Conservation (phyloP, 1,284 basidiomycete genomes). For the Coniferiporia sulphurascens region DNA sequence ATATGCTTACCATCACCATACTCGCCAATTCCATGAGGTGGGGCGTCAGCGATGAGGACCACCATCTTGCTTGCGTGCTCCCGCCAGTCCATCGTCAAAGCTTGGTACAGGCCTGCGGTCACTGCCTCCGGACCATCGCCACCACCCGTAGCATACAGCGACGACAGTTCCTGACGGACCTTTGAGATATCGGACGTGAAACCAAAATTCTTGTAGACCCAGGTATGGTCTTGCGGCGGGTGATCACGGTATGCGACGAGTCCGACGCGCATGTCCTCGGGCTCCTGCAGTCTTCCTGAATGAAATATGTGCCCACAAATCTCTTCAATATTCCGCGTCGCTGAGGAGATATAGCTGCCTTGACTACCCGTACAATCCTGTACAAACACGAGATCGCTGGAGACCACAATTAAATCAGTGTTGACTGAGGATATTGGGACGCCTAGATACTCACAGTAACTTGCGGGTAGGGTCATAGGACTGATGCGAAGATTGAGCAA, state of each 20-base stretch:
- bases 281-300: conserved; percentile 83
- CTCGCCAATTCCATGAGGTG: conserved; percentile 91
- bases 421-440: conserved; percentile 2
- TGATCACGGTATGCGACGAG: conserved; percentile 92
- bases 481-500: conserved; percentile 32
- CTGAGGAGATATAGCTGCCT: conserved; percentile 79
- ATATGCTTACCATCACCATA: conserved; percentile 78
- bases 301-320: conserved; percentile 96
- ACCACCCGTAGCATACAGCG: conserved; percentile 88
- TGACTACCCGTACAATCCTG: conserved; percentile 91
- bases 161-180: conserved; percentile 82
- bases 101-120: conserved; percentile 89
- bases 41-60: conserved; percentile 94
- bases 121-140: conserved; percentile 98
- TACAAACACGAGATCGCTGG: conserved; percentile 82
- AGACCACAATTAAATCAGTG: conserved; percentile 17
- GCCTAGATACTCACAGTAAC: conserved; percentile 59
- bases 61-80: conserved; percentile 90
- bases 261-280: conserved; percentile 87
- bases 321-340: conserved; percentile 96
- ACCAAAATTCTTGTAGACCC: conserved; percentile 89
- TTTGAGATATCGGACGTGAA: conserved; percentile 89
- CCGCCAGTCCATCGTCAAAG: conserved; percentile 89
- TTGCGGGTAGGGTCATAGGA: conserved; percentile 40
- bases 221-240: conserved; percentile 93